Evolutionary conservation across 257 asterid species (phyloP), one percentile per base, ranked within the genome.

Genomic region (Echium plantagineum): DNA sequence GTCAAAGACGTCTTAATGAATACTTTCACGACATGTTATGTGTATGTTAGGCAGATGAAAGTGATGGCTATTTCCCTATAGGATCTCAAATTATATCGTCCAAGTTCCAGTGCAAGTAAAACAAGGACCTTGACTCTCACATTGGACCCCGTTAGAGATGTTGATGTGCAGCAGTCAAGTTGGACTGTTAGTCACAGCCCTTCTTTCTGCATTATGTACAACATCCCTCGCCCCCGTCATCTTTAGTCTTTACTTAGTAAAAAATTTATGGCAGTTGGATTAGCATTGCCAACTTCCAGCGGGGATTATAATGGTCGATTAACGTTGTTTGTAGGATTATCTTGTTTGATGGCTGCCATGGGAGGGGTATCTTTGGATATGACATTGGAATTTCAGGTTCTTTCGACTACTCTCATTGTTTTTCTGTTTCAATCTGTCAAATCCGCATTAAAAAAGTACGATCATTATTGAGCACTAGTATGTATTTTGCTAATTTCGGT

Each of bases 301-400:
- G 69, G 66, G 28, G 64, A 64, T 15, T 89, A 86, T 71, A 74
- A 78, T 63, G 97, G 91, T 52, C 78, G 68, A 61, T 64, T 89
- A 32, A 89, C 95, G 15, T 28, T 53, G 15, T 82, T 82, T 58
- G 91, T 89, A 9, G 77, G 77, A 42, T 47, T 86, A 10, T 81
- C 97, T 63, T 89, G 89, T 32, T 70, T 76, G 81, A 76, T 86
- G 78, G 94, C 97, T 21, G 81, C 95, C 72, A 77, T 74, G 83
- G 94, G 95, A 51, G 97, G 95, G 21, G 71, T 54, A 83, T 89
- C 57, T 86, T 89, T 59, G 97, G 97, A 59, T 89, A 89, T 24
- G 97, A 89, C 64, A 81, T 85, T 46, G 97, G 97, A 74, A 79
- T 89, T 64, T 85, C 97, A 72, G 97, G 97, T 86, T 64, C 58